Evolutionary conservation across 352 stramenopile genomes (phyloP), one percentile per base, ranked within the genome.

Genomic region (Pythium vanterpoolii): DNA sequence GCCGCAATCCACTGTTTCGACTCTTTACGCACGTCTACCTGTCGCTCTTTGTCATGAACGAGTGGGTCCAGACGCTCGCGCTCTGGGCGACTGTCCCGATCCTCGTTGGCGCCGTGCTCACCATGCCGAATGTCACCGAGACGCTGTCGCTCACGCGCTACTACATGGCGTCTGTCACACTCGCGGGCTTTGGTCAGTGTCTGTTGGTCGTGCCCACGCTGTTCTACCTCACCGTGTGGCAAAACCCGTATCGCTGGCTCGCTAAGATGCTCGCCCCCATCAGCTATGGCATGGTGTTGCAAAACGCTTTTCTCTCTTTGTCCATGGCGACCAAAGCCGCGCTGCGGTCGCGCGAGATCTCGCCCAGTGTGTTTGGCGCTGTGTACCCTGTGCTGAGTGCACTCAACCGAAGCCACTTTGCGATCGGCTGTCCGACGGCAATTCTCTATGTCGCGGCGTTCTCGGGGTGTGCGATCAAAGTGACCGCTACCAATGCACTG

Each of bases 21-120:
- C 67, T 88, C 5, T 72, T 84, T 39, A 76, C 79, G 57, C 80
- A 90, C 52, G 33, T 87, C 28, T 87, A 86, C 66, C 54, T 73
- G 5, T 72, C 80, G 45, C 60, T 90, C 24, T 79, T 84, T 38
- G 73, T 66, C 16, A 81, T 88, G 56, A 56, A 77, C 27, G 74
- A 88, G 33, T 86, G 76, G 77, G 39, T 87, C 45, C 76, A 90
- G 64, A 69, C 60, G 23, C 42, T 84, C 31, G 67, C 72, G 30
- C 59, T 87, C 11, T 46, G 80, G 40, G 75, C 80, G 13, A 77
- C 71, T 5, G 36, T 86, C 8, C 75, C 76, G 18, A 67, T 90
- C 39, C 58, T 77, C n/a, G 53, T 78, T 9, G 72, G 75, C 8
- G 75, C 75, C 0, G 56, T 83, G 19, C 68, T 87, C 3, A 61